Conservation (phyloP, 2,329 filamentous ascomycete species). For the Stemphylium lycopersici region DNA sequence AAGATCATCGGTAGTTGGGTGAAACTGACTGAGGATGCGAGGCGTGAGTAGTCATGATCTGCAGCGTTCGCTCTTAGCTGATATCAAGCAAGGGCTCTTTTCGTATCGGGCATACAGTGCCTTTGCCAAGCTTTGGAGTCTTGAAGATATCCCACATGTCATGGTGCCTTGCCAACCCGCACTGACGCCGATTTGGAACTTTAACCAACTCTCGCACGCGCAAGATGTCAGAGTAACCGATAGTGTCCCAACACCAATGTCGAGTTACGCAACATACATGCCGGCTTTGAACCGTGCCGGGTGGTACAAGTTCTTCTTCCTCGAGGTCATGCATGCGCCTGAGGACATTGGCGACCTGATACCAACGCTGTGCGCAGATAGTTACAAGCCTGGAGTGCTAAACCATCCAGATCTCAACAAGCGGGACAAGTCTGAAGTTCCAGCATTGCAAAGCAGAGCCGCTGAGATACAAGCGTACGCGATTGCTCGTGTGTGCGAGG, state of each 20-base stretch:
- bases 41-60: slow-evolving; percentile 24
- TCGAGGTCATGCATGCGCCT: slow-evolving; percentile 37
- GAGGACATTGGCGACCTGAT: slow-evolving; percentile 38
- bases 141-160: slow-evolving; percentile 43
- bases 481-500: slow-evolving; percentile 37
- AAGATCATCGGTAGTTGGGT: slow-evolving; percentile 44
- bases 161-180: slow-evolving; percentile 40
- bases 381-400: slow-evolving; percentile 38
- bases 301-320: slow-evolving; percentile 47
- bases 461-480: slow-evolving; percentile 31
- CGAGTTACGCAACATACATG: slow-evolving; percentile 34
- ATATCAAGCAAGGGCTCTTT: slow-evolving; percentile 32
- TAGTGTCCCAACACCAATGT: slow-evolving; percentile 12
- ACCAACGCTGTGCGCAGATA: slow-evolving; percentile 35
- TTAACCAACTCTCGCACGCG: slow-evolving; percentile 32
- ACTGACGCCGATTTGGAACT: slow-evolving; percentile 40
- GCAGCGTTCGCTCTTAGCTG: neutral
- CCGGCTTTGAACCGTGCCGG: slow-evolving; percentile 45
- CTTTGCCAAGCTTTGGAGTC: slow-evolving; percentile 41
- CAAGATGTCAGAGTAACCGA: slow-evolving; percentile 14
- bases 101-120: slow-evolving; percentile 36
- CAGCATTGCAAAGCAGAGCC: slow-evolving; percentile 33
- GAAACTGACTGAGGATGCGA: slow-evolving; percentile 35
- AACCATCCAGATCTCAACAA: slow-evolving; percentile 43
- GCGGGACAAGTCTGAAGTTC: slow-evolving; percentile 32